Percentiles rank a stretch among this genome's conserved stretches.
These are phyloP conservation scores for Solanum chaucha DNA, from an alignment of 257 asterid species.

Conservation along the genomic window DNA sequence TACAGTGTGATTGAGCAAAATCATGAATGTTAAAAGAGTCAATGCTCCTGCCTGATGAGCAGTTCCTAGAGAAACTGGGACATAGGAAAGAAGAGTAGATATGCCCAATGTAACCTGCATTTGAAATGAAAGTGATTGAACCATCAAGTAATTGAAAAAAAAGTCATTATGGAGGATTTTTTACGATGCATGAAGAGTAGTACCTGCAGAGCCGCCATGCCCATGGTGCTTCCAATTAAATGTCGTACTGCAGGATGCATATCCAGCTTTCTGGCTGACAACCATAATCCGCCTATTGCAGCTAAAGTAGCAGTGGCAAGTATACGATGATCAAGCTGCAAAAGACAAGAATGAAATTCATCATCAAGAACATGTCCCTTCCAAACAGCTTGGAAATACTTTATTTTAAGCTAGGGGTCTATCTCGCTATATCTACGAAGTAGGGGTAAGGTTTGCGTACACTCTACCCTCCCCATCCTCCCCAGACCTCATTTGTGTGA, in stretches of 20 bases:
- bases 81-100: slow-evolving; percentile 66
- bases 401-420: not conserved
- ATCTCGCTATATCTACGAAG: not conserved
- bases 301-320: slow-evolving; percentile 83
- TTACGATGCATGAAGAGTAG: not conserved
- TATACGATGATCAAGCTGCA: slow-evolving; percentile 83
- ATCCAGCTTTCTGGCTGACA: slow-evolving; percentile 58
- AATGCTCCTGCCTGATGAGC: slow-evolving; percentile 99
- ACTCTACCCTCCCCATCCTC: not conserved
- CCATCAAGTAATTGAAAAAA: not conserved
- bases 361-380: not conserved
- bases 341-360: not conserved
- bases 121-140: not conserved
- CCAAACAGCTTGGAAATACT: not conserved
- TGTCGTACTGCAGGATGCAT: slow-evolving; percentile 73
- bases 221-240: slow-evolving; percentile 60
- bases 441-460: not conserved
- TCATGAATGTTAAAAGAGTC: slow-evolving; percentile 67
- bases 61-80: slow-evolving; percentile 75
- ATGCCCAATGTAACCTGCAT: slow-evolving; percentile 77
- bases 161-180: not conserved
- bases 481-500: no score
- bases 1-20: slow-evolving; percentile 81
- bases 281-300: slow-evolving; percentile 71
- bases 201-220: slow-evolving; percentile 91